phyloP scores from a whole-genome alignment of 768 basidiomycete species.

The Calvatia gigantea region DNA sequence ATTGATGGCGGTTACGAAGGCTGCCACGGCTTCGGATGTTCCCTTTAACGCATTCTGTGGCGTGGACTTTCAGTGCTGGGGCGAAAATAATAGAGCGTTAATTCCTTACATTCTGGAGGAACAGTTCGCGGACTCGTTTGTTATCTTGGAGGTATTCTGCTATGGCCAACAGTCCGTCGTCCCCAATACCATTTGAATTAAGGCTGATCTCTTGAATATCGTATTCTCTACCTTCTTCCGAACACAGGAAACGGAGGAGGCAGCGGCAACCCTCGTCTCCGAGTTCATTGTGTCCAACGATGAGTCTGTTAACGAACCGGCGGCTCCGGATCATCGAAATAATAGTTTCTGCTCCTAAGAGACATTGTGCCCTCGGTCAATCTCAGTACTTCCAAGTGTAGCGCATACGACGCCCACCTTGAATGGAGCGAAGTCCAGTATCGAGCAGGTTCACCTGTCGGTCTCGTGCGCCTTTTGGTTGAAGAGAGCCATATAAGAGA shows the following conservation, averaged over 20 bases:
- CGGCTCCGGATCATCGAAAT: constrained; percentile 43
- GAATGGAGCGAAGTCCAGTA: constrained; percentile 6
- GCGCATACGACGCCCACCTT: not conserved
- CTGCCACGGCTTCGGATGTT: constrained; percentile 32
- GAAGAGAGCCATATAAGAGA: not conserved
- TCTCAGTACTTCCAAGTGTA: not conserved
- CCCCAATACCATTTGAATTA: constrained; percentile 53
- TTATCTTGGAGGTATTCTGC: constrained; percentile 48
- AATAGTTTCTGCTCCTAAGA: constrained; percentile 48
- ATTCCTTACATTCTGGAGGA: constrained; percentile 53
- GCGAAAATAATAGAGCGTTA: not conserved
- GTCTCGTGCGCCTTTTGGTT: not conserved
- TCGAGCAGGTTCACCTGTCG: constrained; percentile 3
- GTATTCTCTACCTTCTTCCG: constrained; percentile 41
- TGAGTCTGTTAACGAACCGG: constrained; percentile 46
- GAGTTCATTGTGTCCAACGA: constrained; percentile 53
- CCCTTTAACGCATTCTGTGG: constrained; percentile 21
- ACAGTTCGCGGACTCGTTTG: constrained; percentile 40
- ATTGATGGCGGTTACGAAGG: constrained; percentile 51
- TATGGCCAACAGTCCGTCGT: constrained; percentile 53
- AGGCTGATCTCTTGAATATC: constrained; percentile 53
- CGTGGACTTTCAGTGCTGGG: not conserved
- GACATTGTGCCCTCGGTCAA: not conserved
- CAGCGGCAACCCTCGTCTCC: constrained; percentile 54
- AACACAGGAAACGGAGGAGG: constrained; percentile 53